Base-by-base conservation (phyloP, 2,329 filamentous ascomycete genomes). In the Stemphylium lycopersici region DNA sequence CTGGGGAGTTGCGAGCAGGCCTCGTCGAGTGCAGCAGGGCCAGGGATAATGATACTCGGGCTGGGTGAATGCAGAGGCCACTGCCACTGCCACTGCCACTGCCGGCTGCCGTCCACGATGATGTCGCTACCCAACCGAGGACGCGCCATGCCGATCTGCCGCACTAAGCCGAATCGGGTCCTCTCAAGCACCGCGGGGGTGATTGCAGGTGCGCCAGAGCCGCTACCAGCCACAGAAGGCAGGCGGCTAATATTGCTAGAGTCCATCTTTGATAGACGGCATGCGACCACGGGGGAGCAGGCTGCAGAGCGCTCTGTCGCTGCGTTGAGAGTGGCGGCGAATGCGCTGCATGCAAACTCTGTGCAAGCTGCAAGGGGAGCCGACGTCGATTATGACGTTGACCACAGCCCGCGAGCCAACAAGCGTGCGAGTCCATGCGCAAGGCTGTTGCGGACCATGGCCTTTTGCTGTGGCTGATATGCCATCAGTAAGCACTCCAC, bases 401-500 rank as follows among this genome's bases (percentile, higher is more conserved):
- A 52, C 24, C 41, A 39, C 16, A 16, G 7, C 11, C 7, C 48
- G 16, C 13, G 45, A 44, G 40, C 26, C 42, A 55, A 40, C 52
- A 36, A 55, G 48, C 48, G 52, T 16, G 32, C 22, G 24, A 36
- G 51, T 51, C 48, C 41, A 44, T 40, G 52, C 48, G 52, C 48
- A 46, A 41, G 39, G 42, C 46, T 43, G 44, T 36, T 33, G 36
- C 52, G 42, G 38, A 39, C 53, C 36, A 39, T 15, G 48, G 45
- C 37, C 13, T 22, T 32, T 12, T 52, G 52, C 34, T 52, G 56
- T 56, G 56, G 48, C 52, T 59, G 48, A 48, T 44, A 29, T 24
- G 41, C 48, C 48, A 57, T 54, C 54, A 59, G 50, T 59, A 54
- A 57, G 57, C 57, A 50, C 40, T 58, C 56, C 40, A 47, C 51